Evolutionary conservation across 306 rosid species (phyloP), one percentile per base, ranked within the genome.

Genomic region (Lathyrus sativus): DNA sequence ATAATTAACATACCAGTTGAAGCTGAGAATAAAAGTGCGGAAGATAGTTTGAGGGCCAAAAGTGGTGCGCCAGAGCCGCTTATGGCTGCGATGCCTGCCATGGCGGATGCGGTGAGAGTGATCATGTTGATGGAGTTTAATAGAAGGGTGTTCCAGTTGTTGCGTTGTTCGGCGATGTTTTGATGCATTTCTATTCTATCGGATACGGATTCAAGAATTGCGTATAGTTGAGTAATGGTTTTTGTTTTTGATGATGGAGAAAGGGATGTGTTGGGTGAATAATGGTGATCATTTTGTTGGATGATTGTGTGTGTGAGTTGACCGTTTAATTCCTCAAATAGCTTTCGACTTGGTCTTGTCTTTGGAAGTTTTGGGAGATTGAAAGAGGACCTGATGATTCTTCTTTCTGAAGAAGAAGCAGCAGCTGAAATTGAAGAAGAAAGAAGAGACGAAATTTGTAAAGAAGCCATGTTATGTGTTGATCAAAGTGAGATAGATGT

Each of bases 171-270:
- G 2, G 84, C 85, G 0, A 92, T 17, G 83, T 89, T 92, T 68
- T 48, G 77, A 49, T 92, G 98, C 92, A 89, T 87, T 65, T 87
- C 93, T 0, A 88, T 80, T 22, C 98, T 81, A 26, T 92, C 93
- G 0, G 85, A 78, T 5, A 89, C 87, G 0, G 85, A 78, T 49
- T 89, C 92, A 2, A 89, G 70, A 43, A 92, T 67, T 4, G 81
- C 87, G 2, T 85, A 86, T 41, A 92, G 90, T 73, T 89, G 74
- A 7, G 37, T 39, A 10, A 55, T 72, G 0, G 81, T 61, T 10
- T 76, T 68, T 6, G 85, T 50, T 18, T 50, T 50, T 0, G 56
- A 9, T 18, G 29, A 26, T 5, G 85, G 19, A 2, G 44, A 10
- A 6, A 60, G 12, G 9, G 39, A 18, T 35, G 18, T 12, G 12